Base-by-base conservation (phyloP, 306 rosid species). In the Hippophae gyantsensis region DNA sequence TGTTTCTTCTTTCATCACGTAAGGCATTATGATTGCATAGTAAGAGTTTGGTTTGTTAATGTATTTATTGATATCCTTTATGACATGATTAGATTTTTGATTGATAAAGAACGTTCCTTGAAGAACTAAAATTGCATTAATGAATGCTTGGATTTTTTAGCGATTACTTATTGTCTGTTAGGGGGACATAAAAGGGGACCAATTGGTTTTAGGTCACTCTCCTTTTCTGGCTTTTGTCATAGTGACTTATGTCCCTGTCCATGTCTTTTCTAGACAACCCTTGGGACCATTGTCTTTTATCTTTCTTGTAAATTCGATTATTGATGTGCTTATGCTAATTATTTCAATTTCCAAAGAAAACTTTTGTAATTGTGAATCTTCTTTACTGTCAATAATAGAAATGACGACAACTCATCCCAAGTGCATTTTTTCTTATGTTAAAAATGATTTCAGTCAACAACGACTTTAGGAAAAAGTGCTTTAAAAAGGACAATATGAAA, bases 121-220 rank as follows among this genome's bases (percentile, higher is more conserved):
- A 57, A 41, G 63, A 63, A 77, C 42, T 74, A 63, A 64, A 70
- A 79, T 50, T 44, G 74, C 87, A 76, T 80, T 76, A 62, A 78
- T 86, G 87, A 78, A 44, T 76, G 72, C 74, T 76, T 81, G 85
- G 89, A 83, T 74, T 81, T 79, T 75, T 65, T 69, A 57, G 75
- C 77, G 73, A 77, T 72, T 66, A 62, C 64, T 64, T 57, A 62
- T 78, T 83, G 92, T 81, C 81, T 74, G 64, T 49, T 41, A 67
- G 76, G 76, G 46, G 77, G 76, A 74, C 76, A 82, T 47, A 6
- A 38, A 62, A 60, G 87, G 90, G 97, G 89, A 81, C 97, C 85
- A 72, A 79, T 84, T 58, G 77, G 84, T 70, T 84, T 76, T 73
- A 73, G 76, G 80, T 82, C 89, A 74, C 81, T 79, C 76, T 79